These are phyloP conservation scores for Diospyros lotus DNA, from an alignment of 148 eudicot genomes.

Conservation along the genomic window DNA sequence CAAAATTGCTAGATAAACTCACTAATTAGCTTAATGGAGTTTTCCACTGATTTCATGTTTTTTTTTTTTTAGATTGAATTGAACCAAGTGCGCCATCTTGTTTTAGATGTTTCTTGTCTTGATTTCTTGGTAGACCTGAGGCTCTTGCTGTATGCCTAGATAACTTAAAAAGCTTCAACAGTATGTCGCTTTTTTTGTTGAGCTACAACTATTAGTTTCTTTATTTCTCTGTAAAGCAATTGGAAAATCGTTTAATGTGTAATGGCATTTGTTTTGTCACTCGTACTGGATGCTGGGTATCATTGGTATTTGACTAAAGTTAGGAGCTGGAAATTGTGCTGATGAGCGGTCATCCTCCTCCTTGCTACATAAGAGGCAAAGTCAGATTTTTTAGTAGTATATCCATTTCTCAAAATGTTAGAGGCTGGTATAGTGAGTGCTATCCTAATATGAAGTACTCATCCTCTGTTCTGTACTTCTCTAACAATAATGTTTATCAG, in stretches of 20 bases:
- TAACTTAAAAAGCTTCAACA: not conserved
- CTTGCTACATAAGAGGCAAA: no score
- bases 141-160: conserved; percentile 17
- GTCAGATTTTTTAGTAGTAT: no score
- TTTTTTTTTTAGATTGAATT: conserved; percentile 12
- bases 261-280: not conserved
- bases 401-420: no score
- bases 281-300: not conserved
- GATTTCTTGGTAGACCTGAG: conserved; percentile 21
- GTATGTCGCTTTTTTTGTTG: conserved; percentile 9
- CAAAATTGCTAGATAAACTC: not conserved
- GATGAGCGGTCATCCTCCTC: no score
- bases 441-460: no score
- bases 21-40: not conserved
- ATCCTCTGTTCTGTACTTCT: no score
- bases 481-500: no score
- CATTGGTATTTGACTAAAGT: not conserved
- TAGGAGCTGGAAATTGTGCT: not conserved
- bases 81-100: conserved; percentile 17
- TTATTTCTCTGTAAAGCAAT: not conserved
- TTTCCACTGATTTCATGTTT: not conserved
- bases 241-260: not conserved
- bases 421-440: no score
- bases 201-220: not conserved
- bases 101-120: conserved; percentile 20